Evolutionary conservation across 441 rosid species (phyloP).

Genomic region (Melastoma candidum): DNA sequence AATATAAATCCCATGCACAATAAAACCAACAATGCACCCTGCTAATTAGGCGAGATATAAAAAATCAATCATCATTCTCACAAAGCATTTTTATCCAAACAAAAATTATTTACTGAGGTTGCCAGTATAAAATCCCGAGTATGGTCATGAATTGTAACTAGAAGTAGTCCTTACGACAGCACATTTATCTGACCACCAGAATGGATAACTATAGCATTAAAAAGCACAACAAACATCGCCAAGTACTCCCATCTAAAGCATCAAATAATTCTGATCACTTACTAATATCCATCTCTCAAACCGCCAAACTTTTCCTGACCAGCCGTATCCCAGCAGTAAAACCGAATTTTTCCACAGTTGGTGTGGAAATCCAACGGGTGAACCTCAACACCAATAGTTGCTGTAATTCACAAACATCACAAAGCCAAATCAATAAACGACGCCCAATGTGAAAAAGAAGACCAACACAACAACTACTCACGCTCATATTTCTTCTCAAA

Average conservation of each 20-base stretch:
- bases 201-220: too few relatives aligned
- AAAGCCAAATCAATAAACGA: neutral
- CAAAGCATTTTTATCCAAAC: too few relatives aligned
- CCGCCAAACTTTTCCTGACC: conserved; percentile 64
- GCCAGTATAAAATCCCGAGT: too few relatives aligned
- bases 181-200: too few relatives aligned
- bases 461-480: conserved; percentile 16
- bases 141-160: too few relatives aligned
- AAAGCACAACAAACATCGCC: neutral
- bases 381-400: conserved; percentile 76
- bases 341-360: conserved; percentile 53
- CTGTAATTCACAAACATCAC: conserved; percentile 16
- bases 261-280: conserved; percentile 14
- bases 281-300: conserved; percentile 67
- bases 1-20: too few relatives aligned
- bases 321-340: conserved; percentile 71
- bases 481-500: conserved; percentile 76
- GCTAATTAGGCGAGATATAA: too few relatives aligned
- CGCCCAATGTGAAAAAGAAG: neutral
- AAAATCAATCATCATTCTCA: too few relatives aligned
- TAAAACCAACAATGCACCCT: too few relatives aligned
- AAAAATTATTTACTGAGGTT: too few relatives aligned
- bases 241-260: neutral
- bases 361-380: conserved; percentile 66
- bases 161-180: too few relatives aligned